Percentiles rank a stretch among this genome's conserved stretches.
These are phyloP conservation scores for Arxiozyma slooffiae DNA, from an alignment of 1,139 yeast species.

Conservation along the genomic window DNA sequence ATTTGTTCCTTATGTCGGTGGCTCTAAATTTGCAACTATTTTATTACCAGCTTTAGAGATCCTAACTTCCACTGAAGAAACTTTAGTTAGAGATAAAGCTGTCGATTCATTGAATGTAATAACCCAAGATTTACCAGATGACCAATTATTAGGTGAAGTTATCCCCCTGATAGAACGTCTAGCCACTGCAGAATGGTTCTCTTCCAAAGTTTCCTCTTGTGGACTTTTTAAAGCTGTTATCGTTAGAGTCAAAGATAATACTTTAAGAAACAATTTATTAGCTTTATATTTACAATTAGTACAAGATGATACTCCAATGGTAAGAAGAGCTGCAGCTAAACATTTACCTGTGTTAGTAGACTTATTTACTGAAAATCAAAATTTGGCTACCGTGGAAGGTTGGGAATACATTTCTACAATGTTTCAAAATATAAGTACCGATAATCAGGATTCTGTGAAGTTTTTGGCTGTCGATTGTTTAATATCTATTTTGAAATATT, in stretches of 20 bases:
- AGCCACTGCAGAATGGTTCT: constrained; percentile 89
- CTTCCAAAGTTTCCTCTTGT: constrained; percentile 83
- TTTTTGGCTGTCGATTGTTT: constrained; percentile 81
- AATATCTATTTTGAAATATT: constrained; percentile 58
- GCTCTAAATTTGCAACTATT: constrained; percentile 64
- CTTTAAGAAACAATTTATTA: constrained; percentile 50
- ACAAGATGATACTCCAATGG: constrained; percentile 96
- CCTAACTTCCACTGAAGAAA: constrained; percentile 91
- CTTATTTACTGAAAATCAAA: constrained; percentile 39
- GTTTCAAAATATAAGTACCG: constrained; percentile 72
- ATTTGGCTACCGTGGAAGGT: constrained; percentile 39
- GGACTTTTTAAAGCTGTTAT: constrained; percentile 75
- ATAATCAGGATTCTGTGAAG: constrained; percentile 92
- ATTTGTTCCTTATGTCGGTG: constrained; percentile 83
- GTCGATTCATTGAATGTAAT: constrained; percentile 73
- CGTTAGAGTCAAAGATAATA: constrained; percentile 45
- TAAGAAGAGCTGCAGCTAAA: constrained; percentile 86
- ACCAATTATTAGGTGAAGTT: constrained; percentile 58
- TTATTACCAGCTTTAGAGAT: constrained; percentile 80
- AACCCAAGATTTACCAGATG: constrained; percentile 53
- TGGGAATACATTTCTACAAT: constrained; percentile 71
- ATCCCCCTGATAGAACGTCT: constrained; percentile 69
- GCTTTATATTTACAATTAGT: constrained; percentile 60
- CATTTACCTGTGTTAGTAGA: constrained; percentile 67
- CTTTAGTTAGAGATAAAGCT: constrained; percentile 93